Evolutionary conservation across 176 grass and related monocot species (phyloP).

Genomic region (Hordeum vulgare): MorexV3_pseudomolecules_assembly NC_058519.1:16945661-16946160

Average conservation of each 20-base stretch:
- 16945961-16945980: constrained; percentile 74
- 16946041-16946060: constrained; percentile 90
- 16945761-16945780: constrained; percentile 6
- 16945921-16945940: neutral
- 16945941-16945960: constrained; percentile 52
- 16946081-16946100: constrained; percentile 8
- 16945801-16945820: constrained; percentile 93
- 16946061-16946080: constrained; percentile 88
- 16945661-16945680: constrained; percentile 19
- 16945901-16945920: neutral
- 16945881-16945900: neutral
- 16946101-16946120: neutral
- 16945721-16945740: neutral
- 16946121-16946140: neutral
- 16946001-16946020: constrained; percentile 76
- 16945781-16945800: neutral
- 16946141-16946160: neutral
- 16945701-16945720: neutral
- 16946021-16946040: constrained; percentile 84
- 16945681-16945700: neutral
- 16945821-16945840: constrained; percentile 96
- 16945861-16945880: constrained; percentile 52
- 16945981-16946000: constrained; percentile 79
- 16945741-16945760: neutral
- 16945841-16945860: constrained; percentile 82